Base-by-base conservation (phyloP, 106 monocot genomes). In the Dendrobium officinale region DNA sequence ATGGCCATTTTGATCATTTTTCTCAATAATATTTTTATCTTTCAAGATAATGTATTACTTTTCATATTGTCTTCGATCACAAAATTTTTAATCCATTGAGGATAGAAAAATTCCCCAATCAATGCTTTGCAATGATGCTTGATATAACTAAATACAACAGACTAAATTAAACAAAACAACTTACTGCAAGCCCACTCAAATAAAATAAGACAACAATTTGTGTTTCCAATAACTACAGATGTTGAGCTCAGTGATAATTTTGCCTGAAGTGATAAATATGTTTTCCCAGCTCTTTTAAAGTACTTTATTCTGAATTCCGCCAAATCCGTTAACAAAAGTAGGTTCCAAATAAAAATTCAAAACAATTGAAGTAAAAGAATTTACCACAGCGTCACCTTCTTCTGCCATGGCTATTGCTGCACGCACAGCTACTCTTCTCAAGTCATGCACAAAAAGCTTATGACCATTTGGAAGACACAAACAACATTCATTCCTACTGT, bases 321-420 rank as follows among this genome's bases (percentile, higher is more conserved):
- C 31, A 27, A 22, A 9, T 31, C 7, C 13, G 13, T 13, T 31
- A 70, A 70, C 2, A 27, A 64, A 13, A 70, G 22, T 22, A 74
- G 73, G 1, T 74, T 20, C 43, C 73, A 43, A 42, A 20, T 43
- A 43, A 74, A 74, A 43, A 19, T 20, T 8, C 11, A 31, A 8
- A 33, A 15, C 70, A 42, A 42, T 33, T 43, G 11, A 74, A 74
- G 19, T 3, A 49, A 72, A 51, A 33, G 66, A 72, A 72, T 54
- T 73, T 81, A 81, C 80, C 51, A 81, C 80, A n/a, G 56, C 44
- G 8, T 81, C 80, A 22, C 73, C 80, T 55, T 81, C 74, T 41
- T 81, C 74, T 55, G 80, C 80, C 80, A 81, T 81, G n/a, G 80
- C 73, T 55, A 81, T 66, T 48, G 80, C 80, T 55, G 80, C 49